phyloP scores from a whole-genome alignment of 2,329 filamentous ascomycete species.

The Penicillium paneum region DNA sequence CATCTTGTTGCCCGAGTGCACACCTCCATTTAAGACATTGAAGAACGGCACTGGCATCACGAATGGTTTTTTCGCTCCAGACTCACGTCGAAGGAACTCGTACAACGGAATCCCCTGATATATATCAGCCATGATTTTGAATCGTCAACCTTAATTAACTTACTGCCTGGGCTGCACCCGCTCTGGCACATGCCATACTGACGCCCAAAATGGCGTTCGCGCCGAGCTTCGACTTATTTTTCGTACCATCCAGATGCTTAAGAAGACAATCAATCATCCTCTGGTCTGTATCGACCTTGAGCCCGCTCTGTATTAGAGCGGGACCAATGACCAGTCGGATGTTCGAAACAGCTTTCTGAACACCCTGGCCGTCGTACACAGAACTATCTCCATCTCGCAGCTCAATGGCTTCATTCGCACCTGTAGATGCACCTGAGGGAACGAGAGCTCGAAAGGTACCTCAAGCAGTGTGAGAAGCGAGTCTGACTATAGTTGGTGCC shows the following conservation, averaged over 20 bases:
- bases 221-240: neutral
- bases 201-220: neutral
- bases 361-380: neutral
- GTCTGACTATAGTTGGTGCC: too few relatives aligned
- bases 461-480: neutral
- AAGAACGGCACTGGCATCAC: constrained; percentile 57
- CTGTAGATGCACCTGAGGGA: neutral
- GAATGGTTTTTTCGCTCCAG: neutral
- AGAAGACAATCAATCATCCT: neutral
- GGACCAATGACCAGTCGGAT: neutral
- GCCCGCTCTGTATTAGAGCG: neutral
- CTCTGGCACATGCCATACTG: neutral
- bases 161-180: neutral
- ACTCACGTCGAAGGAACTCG: neutral
- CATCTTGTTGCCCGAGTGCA: constrained; percentile 41
- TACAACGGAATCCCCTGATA: neutral
- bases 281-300: neutral
- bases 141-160: neutral
- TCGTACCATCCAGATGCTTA: neutral
- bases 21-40: constrained; percentile 57
- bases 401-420: neutral
- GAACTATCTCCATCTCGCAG: neutral
- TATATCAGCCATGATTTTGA: neutral
- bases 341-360: neutral
- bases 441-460: neutral